Percentiles rank a stretch among this genome's conserved stretches.
Evolutionary conservation across 2,329 filamentous ascomycete genomes (phyloP).

Genomic region (Pseudogymnoascus verrucosus): DNA sequence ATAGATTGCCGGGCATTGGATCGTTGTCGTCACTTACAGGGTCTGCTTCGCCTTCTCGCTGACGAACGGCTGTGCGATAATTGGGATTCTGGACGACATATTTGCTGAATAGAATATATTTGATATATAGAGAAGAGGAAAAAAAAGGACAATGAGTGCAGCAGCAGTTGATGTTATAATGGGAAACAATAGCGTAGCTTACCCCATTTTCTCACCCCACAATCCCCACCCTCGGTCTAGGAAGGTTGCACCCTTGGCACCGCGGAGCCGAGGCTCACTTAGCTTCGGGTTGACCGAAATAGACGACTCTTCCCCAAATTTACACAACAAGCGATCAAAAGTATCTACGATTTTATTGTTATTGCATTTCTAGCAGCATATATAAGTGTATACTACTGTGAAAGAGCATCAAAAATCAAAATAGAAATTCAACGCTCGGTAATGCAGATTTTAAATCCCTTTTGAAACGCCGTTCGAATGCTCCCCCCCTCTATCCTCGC

Average conservation of each 20-base stretch:
- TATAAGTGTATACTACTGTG: not conserved
- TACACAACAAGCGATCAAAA: not conserved
- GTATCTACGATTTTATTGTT: not conserved
- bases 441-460: constrained; percentile 6
- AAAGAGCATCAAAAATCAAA: not conserved
- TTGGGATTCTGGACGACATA: constrained; percentile 40
- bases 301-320: not conserved
- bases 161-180: constrained; percentile 5
- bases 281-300: not conserved
- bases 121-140: constrained; percentile 8
- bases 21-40: constrained; percentile 33
- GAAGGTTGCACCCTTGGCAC: constrained; percentile 6
- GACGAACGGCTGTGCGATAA: constrained; percentile 44
- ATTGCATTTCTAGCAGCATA: not conserved
- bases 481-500: not conserved
- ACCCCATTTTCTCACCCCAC: constrained; percentile 8
- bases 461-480: not conserved
- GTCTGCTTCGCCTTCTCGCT: constrained; percentile 79
- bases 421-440: not conserved
- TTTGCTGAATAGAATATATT: constrained; percentile 11
- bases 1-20: not conserved
- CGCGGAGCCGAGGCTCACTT: constrained; percentile 5
- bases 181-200: constrained; percentile 1
- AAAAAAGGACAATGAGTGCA: not conserved
- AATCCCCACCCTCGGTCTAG: constrained; percentile 7